Evolutionary conservation across 345 rosid genomes (phyloP).

Genomic region (Tarenaya hassleriana): DNA sequence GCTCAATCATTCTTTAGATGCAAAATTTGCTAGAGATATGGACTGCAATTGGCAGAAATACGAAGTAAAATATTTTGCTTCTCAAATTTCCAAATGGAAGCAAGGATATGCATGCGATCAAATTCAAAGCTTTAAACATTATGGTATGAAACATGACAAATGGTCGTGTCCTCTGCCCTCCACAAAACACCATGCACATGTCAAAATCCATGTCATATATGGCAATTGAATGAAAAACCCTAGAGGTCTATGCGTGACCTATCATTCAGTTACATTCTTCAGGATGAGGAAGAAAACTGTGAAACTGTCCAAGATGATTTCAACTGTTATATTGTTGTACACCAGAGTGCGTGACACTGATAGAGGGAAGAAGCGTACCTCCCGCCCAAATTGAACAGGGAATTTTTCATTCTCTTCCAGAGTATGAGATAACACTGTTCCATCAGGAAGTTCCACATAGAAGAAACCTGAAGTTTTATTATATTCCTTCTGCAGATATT

Average conservation of each 20-base stretch:
- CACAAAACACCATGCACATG: neutral
- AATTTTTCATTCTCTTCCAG: conserved; percentile 71
- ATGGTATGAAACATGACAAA: conserved; percentile 1
- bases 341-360: too few species aligned
- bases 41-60: neutral
- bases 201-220: neutral
- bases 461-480: conserved; percentile 53
- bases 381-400: conserved; percentile 90
- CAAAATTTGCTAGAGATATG: too few species aligned
- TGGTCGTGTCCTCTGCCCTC: neutral
- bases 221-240: neutral
- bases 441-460: conserved; percentile 76
- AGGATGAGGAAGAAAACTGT: neutral
- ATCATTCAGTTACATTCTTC: too few species aligned
- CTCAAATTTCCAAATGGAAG: neutral
- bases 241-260: too few species aligned
- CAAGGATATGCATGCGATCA: neutral
- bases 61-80: neutral
- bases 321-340: neutral
- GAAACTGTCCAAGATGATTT: neutral
- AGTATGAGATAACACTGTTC: conserved; percentile 48
- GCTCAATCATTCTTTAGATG: too few species aligned
- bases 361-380: conserved; percentile 36
- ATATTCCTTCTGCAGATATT: conserved; percentile 57
- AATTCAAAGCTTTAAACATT: conserved; percentile 6